A percentile compares a stretch with the other conserved stretches of the same genome.
These are phyloP conservation scores for Ensete glaucum DNA, from an alignment of 176 grass and related monocot genomes.

Conservation along the genomic window DNA sequence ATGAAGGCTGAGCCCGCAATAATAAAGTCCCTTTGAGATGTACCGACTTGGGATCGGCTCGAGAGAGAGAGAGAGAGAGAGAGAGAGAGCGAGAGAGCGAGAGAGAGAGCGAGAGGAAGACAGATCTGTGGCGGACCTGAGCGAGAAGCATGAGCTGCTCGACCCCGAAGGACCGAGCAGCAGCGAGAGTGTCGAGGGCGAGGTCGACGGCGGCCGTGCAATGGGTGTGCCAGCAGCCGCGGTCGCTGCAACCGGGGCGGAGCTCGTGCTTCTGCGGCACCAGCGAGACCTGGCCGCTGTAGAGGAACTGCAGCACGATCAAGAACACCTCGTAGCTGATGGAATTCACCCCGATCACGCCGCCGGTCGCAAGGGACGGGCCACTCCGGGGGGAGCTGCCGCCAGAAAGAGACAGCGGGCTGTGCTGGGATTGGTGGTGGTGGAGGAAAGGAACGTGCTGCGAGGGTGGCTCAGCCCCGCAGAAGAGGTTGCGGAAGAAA, in stretches of 20 bases:
- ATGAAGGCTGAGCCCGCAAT: too few species aligned
- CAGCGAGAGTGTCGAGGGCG: slow-evolving; percentile 35
- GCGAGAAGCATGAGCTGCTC: slow-evolving; percentile 72
- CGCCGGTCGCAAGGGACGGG: neutral
- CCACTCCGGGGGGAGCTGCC: slow-evolving; percentile 29
- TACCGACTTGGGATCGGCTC: too few species aligned
- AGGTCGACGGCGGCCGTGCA: slow-evolving; percentile 46
- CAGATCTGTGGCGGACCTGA: slow-evolving; percentile 41
- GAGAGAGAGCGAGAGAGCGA: too few species aligned
- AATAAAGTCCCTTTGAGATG: too few species aligned
- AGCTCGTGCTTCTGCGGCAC: slow-evolving; percentile 80
- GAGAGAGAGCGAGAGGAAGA: neutral
- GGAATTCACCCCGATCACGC: slow-evolving; percentile 77
- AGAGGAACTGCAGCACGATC: slow-evolving; percentile 94
- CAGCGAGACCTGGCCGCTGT: slow-evolving; percentile 93
- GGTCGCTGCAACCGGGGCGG: slow-evolving; percentile 27
- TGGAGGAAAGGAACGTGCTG: neutral
- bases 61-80: neutral
- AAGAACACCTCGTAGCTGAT: slow-evolving; percentile 94
- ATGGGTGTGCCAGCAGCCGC: slow-evolving; percentile 44
- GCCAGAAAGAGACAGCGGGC: slow-evolving; percentile 4
- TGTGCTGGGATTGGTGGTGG: neutral
- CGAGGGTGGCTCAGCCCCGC: slow-evolving; percentile 43
- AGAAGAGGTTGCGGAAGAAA: slow-evolving; percentile 94
- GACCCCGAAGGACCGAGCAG: slow-evolving; percentile 35